Base-by-base conservation (phyloP, 257 asterid genomes). In the Schizonepeta tenuifolia region DNA sequence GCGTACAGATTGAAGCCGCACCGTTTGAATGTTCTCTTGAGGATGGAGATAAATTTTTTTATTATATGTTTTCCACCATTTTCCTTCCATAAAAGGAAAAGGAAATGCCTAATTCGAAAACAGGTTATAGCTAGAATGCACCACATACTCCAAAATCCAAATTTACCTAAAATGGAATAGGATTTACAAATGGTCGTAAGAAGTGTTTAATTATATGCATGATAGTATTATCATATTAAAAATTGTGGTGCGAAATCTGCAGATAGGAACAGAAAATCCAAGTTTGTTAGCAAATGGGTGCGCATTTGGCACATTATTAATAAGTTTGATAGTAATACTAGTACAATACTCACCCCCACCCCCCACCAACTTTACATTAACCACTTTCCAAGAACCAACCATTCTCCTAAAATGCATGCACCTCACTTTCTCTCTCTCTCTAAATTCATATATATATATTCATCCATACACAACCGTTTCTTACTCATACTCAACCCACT, bases 371-470 rank as follows among this genome's bases (percentile, higher is more conserved):
- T 83, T 80, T 75, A 81, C 90, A 84, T 35, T 0, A 70, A 83
- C 87, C 83, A 87, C 38, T 73, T 91, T 88, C 96, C 86, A 61
- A 80, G 94, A 91, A 88, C 88, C 76, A 77, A 36, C 83, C 80
- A 64, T 77, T 65, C 38, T 64, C 86, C 82, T 60, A 65, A 84
- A 80, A 79, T 89, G 83, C 93, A 89, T 85, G 93, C 85, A 88
- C 82, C 67, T 44, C 2, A 7, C 1, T 36, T 36, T 82, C n/a
- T 67, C 21, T 65, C 50, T 24, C 40, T 51, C 61, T 35, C 62
- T 33, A 1, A 24, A 11, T 14, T 3, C 6, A 14, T 47, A 33
- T 20, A 31, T 49, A 33, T 44, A 18, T 20, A 44, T 50, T 0
- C 57, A 24, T 26, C 26, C 3, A 21, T 12, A 50, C 14, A 24